A percentile compares a stretch with the other conserved stretches of the same genome.
phyloP scores from a whole-genome alignment of 2,329 filamentous ascomycete genomes.

The Stachybotrys chartarum region DNA sequence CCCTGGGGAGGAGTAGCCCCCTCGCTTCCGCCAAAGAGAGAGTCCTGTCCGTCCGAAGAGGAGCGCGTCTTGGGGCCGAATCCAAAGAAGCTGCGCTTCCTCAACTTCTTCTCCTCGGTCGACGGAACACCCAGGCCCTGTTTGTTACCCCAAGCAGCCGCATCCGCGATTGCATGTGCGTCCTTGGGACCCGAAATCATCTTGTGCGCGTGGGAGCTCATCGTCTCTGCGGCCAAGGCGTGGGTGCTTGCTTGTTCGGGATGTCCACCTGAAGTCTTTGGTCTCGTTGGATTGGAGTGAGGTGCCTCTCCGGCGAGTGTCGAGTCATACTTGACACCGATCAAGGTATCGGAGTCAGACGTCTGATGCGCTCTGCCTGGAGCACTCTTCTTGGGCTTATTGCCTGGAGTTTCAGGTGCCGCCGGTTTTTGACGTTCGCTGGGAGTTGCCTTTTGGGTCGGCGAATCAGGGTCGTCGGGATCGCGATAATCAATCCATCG shows the following conservation, averaged over 20 bases:
- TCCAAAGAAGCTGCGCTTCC: constrained; percentile 75
- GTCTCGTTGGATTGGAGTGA: constrained; percentile 30
- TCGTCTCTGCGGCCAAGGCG: constrained; percentile 23
- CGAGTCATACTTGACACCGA: constrained; percentile 52
- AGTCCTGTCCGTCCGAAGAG: constrained; percentile 52
- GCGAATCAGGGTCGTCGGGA: constrained; percentile 38
- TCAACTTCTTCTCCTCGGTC: constrained; percentile 67
- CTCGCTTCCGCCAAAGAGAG: constrained; percentile 43
- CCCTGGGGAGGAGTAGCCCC: constrained; percentile 34
- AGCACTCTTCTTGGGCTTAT: constrained; percentile 22
- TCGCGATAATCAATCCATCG: constrained; percentile 79
- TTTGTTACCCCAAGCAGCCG: constrained; percentile 80
- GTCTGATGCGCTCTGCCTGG: constrained; percentile 25
- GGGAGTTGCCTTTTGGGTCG: constrained; percentile 13
- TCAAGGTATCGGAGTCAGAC: constrained; percentile 37
- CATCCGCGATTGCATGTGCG: constrained; percentile 74
- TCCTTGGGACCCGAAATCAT: constrained; percentile 82
- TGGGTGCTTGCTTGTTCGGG: constrained; percentile 25
- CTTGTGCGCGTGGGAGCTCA: constrained; percentile 30
- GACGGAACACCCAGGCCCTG: constrained; percentile 40
- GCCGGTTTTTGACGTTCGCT: constrained; percentile 34
- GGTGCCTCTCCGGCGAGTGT: constrained; percentile 46
- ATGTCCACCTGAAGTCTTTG: constrained; percentile 26
- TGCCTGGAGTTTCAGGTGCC: constrained; percentile 16
- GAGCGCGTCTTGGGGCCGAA: constrained; percentile 54